Evolutionary conservation across 75 land plant species (phyloP), one percentile per base, ranked within the genome.

Genomic region (Sequoiadendron giganteum): DNA sequence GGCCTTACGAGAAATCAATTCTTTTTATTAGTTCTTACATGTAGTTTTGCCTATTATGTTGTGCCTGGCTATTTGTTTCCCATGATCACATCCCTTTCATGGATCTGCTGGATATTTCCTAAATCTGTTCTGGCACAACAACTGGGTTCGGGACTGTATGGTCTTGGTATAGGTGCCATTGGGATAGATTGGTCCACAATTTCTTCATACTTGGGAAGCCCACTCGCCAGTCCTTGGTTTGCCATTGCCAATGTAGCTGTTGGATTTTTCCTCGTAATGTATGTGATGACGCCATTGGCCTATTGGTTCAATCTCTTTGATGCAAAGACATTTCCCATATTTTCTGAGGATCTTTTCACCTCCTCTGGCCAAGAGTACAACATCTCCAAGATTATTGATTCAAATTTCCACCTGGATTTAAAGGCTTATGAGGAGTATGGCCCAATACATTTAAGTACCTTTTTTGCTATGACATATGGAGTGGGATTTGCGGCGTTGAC

Each of bases 191-290:
- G 95, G 95, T 88, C 94, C 49, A 86, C 95, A 15, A 42, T 93
- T 56, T 85, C 91, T 25, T 79, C 93, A 48, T 94, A 89, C 85
- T 93, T 93, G 21, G 92, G 93, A n/a, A 94, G 94, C 85, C 95
- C 95, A n/a, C 94, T 94, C 5, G 95, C 92, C 14, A 88, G 89
- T 83, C 95, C 95, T 10, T 93, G 92, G 89, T 93, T 93, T 30
- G 94, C 94, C 75, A 92, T 88, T 9, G 94, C 93, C 56, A 94
- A 94, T 82, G 88, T 93, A 7, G 87, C 87, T 3, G 90, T 68
- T 36, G 93, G 95, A 49, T 94, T 87, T 83, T 4, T 92, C 19
- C 15, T 94, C 0, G 49, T 89, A 36, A 83, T 93, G 89, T 94
- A 94, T 76, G 87, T 94, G 52, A 70, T 94, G 39, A 92, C 89